Base-by-base conservation (phyloP, 306 rosid genomes). In the Cucurbita pepo region DNA sequence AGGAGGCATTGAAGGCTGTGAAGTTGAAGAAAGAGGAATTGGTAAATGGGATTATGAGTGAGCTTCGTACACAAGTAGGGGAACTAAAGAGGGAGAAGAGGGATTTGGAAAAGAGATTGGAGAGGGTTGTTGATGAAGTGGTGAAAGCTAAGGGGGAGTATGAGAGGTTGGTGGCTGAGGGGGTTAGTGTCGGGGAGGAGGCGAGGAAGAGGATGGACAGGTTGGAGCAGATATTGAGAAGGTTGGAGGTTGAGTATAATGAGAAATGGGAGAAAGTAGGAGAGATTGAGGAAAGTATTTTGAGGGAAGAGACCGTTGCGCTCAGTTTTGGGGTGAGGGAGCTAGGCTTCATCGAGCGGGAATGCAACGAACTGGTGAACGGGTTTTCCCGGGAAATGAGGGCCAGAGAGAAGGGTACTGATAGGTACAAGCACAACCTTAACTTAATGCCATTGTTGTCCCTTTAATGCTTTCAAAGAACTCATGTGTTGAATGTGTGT, bases 261-360 rank as follows among this genome's bases (percentile, higher is more conserved):
- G 85, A 47, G 80, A 60, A 73, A 44, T 84, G 85, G 91, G 91
- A 83, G 77, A 82, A 66, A 60, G 77, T 85, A 21, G 85, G 85
- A 59, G 87, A 88, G 34, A 77, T 90, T 70, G 96, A 75, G 79
- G 96, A 87, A 62, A 51, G 4, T 73, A 83, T 88, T 76, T 72
- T 70, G 57, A 83, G 87, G 87, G 79, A 72, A 75, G 98, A 93
- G 85, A 90, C 87, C 0, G 57, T 56, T 37, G 96, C 96, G 7
- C 71, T 90, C 82, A 90, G 96, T 72, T 86, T 66, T 62, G 98
- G 94, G 72, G 91, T 82, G 34, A 87, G 91, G 82, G 97, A 93
- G 72, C 80, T 93, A 56, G 63, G 79, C 73, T 93, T 86, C 76
- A 86, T 93, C 53, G 94, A 93, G 85, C 88, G 89, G 84, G 97